Conservation (phyloP, 805 yeast species). For the Ogataea populi-albae region DNA sequence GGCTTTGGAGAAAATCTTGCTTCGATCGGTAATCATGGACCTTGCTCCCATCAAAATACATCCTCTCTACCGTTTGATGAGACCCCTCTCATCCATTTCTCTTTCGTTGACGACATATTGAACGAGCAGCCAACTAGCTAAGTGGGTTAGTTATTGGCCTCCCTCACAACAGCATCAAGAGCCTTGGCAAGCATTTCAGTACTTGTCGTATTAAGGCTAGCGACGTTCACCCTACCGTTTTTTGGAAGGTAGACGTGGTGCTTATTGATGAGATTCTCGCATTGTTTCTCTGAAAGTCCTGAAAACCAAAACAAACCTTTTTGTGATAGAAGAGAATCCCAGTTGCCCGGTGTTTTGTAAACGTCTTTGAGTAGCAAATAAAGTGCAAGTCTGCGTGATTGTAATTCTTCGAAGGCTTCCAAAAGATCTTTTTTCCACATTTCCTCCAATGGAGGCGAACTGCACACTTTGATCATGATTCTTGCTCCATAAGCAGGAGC, state of each 20-base stretch:
- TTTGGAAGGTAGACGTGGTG: conserved; percentile 39
- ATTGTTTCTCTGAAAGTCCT: conserved; percentile 38
- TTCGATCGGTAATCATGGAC: no score
- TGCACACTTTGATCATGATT: conserved; percentile 35
- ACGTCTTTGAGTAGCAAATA: conserved; percentile 28
- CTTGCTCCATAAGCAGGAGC: conserved; percentile 49
- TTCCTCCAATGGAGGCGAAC: conserved; percentile 22
- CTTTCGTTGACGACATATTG: conserved; percentile 1
- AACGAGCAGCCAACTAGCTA: no score
- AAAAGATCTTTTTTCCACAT: conserved; percentile 39
- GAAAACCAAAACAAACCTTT: conserved; percentile 45
- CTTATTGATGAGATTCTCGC: conserved; percentile 31
- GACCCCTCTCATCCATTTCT: no score
- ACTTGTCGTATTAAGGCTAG: conserved; percentile 41
- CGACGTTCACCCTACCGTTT: conserved; percentile 44
- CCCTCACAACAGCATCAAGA: conserved; percentile 27
- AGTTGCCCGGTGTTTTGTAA: conserved; percentile 42
- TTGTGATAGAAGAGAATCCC: conserved; percentile 37
- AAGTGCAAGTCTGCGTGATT: conserved; percentile 32
- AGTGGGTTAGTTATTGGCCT: no score
- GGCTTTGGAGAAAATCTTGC: background rate
- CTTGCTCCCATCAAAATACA: no score
- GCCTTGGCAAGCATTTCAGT: conserved; percentile 37
- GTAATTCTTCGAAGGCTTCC: conserved; percentile 33
- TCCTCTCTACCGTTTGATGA: no score